A percentile compares a stretch with the other conserved stretches of the same genome.
Evolutionary conservation across 345 rosid genomes (phyloP).

Genomic region (Hirschfeldia incana): DNA sequence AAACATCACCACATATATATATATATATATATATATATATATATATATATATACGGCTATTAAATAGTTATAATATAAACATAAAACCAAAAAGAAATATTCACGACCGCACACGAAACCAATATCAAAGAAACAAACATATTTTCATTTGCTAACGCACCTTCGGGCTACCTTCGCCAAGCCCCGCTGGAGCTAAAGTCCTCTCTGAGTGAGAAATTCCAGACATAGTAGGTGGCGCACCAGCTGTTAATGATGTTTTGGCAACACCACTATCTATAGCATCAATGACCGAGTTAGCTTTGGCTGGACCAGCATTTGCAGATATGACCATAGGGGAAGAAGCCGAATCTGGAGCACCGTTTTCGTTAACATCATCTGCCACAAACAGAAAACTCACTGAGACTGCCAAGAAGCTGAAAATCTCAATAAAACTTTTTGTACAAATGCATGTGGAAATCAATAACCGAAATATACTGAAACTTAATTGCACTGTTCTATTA

Average conservation of each 20-base stretch:
- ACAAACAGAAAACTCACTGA: conserved; percentile 32
- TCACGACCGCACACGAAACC: conserved; percentile 30
- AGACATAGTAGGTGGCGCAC: conserved; percentile 55
- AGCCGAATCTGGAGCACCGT: conserved; percentile 10
- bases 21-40: neutral
- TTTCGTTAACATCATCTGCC: conserved; percentile 27
- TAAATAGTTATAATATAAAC: neutral
- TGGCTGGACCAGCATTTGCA: conserved; percentile 24
- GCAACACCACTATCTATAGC: conserved; percentile 38
- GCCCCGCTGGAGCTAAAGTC: conserved; percentile 58
- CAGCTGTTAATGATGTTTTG: conserved; percentile 54
- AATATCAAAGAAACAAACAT: conserved; percentile 27
- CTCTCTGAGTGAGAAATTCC: conserved; percentile 48
- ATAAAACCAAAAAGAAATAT: conserved; percentile 20
- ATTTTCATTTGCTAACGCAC: conserved; percentile 44
- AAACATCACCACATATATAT: conserved; percentile 3
- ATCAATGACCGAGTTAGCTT: conserved; percentile 28
- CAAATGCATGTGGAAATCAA: conserved; percentile 8
- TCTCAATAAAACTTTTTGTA: conserved; percentile 16
- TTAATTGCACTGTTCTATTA: neutral
- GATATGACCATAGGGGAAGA: conserved; percentile 19
- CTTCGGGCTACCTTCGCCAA: conserved; percentile 98
- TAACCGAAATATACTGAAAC: conserved; percentile 4
- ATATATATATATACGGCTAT: neutral
- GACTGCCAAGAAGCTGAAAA: conserved; percentile 31